These are phyloP conservation scores for Aspergillus clavatus DNA, from an alignment of 2,329 filamentous ascomycete species.

Conservation along the genomic window DNA sequence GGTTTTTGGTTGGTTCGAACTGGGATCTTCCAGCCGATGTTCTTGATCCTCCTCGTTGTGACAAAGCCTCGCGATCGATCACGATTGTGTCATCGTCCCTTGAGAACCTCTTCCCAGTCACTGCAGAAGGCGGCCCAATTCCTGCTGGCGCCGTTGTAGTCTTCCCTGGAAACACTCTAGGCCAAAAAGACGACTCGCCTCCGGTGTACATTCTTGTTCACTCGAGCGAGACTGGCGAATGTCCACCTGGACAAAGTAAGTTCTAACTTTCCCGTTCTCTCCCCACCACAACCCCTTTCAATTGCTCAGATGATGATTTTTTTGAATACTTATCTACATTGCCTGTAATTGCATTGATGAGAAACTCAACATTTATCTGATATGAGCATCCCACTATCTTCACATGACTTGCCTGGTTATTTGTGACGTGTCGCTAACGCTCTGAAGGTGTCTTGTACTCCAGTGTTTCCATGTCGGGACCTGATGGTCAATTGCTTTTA, in stretches of 20 bases:
- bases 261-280: conserved; percentile 28
- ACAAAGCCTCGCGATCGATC: conserved; percentile 56
- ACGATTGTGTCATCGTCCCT: conserved; percentile 66
- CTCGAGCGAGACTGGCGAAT: conserved; percentile 89
- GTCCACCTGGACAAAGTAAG: conserved; percentile 85
- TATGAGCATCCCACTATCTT: conserved; percentile 41
- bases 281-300: conserved; percentile 6
- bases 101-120: conserved; percentile 60
- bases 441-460: conserved; percentile 55
- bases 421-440: conserved; percentile 32
- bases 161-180: conserved; percentile 31
- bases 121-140: conserved; percentile 68
- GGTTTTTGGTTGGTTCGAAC: conserved; percentile 32
- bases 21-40: conserved; percentile 33
- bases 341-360: conserved; percentile 92
- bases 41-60: conserved; percentile 12
- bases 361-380: conserved; percentile 69
- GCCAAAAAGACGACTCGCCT: conserved; percentile 28
- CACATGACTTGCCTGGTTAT: conserved; percentile 13
- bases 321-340: conserved; percentile 99
- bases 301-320: conserved; percentile 71
- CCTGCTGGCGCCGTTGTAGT: conserved; percentile 61
- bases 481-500: conserved; percentile 39
- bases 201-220: conserved; percentile 65
- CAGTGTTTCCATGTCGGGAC: conserved; percentile 38